A percentile compares a stretch with the other conserved stretches of the same genome.
These are phyloP conservation scores for Penicillium coffeae DNA, from an alignment of 495 filamentous ascomycete genomes.

Conservation along the genomic window DNA sequence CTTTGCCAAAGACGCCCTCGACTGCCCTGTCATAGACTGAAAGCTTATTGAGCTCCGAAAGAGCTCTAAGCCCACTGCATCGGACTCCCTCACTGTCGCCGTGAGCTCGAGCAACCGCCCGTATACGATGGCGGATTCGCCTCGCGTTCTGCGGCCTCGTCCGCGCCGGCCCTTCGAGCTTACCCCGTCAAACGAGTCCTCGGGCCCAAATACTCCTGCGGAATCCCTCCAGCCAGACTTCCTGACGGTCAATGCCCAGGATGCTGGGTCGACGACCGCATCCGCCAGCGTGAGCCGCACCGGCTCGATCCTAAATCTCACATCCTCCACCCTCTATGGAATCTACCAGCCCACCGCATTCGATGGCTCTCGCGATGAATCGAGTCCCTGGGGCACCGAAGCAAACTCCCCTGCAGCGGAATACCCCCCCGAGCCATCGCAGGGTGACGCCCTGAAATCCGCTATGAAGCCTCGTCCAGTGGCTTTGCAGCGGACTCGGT, in stretches of 20 bases:
- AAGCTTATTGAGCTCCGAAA: too few relatives aligned
- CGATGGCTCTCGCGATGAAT: constrained; percentile 48
- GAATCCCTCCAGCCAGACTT: constrained; percentile 32
- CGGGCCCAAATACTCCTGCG: constrained; percentile 45
- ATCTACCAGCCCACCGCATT: constrained; percentile 75
- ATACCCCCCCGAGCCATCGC: constrained; percentile 23
- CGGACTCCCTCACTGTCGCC: not conserved
- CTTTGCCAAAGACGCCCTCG: too few relatives aligned
- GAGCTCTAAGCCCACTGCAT: too few relatives aligned
- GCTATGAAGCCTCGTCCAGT: constrained; percentile 28
- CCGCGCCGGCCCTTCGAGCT: constrained; percentile 74
- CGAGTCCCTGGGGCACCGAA: constrained; percentile 68
- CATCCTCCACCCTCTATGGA: constrained; percentile 81
- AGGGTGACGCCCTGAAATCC: constrained; percentile 22
- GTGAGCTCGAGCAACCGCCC: constrained; percentile 1
- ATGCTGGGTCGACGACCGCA: constrained; percentile 22
- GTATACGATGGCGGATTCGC: constrained; percentile 41
- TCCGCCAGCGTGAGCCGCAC: constrained; percentile 51
- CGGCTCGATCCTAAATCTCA: constrained; percentile 80
- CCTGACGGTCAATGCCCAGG: constrained; percentile 25
- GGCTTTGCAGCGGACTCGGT: constrained; percentile 31
- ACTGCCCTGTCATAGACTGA: too few relatives aligned
- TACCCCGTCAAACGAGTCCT: constrained; percentile 51
- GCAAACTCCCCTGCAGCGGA: constrained; percentile 53
- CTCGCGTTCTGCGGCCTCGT: constrained; percentile 63